phyloP scores from a whole-genome alignment of 2,329 filamentous ascomycete species.

The Didymella sp. region DNA sequence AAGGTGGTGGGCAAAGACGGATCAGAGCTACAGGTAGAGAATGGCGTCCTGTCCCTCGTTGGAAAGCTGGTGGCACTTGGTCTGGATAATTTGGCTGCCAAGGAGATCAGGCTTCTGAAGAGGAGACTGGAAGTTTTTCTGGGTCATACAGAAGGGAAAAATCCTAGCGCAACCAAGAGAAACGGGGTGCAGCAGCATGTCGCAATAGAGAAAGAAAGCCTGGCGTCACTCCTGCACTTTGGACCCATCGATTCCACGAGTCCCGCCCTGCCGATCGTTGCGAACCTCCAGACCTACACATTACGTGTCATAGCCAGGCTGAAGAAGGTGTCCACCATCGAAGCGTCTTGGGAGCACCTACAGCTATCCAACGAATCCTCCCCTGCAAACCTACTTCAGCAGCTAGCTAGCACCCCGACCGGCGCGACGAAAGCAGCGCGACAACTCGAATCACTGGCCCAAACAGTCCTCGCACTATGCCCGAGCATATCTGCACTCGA shows the following conservation, averaged over 20 bases:
- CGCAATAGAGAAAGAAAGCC: conserved; percentile 52
- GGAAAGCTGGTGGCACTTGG: conserved; percentile 70
- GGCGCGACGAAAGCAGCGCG: conserved; percentile 63
- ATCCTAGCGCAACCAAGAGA: conserved; percentile 12
- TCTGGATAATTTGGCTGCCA: conserved; percentile 71
- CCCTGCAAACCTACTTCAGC: conserved; percentile 64
- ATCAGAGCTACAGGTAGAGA: conserved; percentile 73
- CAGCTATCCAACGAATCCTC: conserved; percentile 62
- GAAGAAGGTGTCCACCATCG: conserved; percentile 66
- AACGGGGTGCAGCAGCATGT: conserved; percentile 37
- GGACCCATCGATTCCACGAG: conserved; percentile 49
- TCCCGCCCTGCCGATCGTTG: conserved; percentile 61
- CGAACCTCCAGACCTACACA: conserved; percentile 69
- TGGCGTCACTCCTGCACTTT: conserved; percentile 70
- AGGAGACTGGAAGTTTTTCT: conserved; percentile 61
- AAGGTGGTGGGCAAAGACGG: conserved; percentile 61
- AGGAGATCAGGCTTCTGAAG: conserved; percentile 72
- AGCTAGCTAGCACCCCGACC: conserved; percentile 57
- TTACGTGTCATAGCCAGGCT: conserved; percentile 68
- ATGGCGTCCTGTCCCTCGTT: conserved; percentile 73
- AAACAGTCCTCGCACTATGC: conserved; percentile 69
- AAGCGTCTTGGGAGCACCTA: conserved; percentile 64
- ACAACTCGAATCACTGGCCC: conserved; percentile 71
- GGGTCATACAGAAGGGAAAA: conserved; percentile 18
- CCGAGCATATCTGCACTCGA: conserved; percentile 71